Conservation (phyloP, 2,329 filamentous ascomycete species). For the Sphaceloma murrayae region DNA sequence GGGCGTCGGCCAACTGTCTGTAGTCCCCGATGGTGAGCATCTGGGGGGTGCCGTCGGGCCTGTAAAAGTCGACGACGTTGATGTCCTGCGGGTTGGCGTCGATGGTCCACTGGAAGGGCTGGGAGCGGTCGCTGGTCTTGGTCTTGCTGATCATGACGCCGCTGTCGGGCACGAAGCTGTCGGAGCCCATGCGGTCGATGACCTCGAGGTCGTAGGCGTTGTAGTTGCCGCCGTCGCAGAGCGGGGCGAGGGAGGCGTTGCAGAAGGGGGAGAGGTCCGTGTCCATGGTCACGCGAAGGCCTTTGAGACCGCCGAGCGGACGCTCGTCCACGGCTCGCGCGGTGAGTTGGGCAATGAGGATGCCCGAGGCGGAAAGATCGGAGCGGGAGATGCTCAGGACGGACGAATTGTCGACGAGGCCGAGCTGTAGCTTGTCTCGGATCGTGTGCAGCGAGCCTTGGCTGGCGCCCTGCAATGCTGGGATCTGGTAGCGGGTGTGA, state of each 20-base stretch:
- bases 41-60: slow-evolving; percentile 39
- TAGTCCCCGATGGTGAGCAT: slow-evolving; percentile 46
- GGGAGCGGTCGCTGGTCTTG: slow-evolving; percentile 26
- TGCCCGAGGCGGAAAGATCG: slow-evolving; percentile 34
- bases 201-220: slow-evolving; percentile 46
- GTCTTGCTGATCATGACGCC: slow-evolving; percentile 48
- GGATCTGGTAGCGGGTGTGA: slow-evolving; percentile 46
- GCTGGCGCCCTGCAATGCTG: slow-evolving; percentile 39
- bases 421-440: slow-evolving; percentile 46
- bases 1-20: slow-evolving; percentile 44
- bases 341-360: slow-evolving; percentile 39
- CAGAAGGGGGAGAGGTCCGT: slow-evolving; percentile 39
- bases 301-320: slow-evolving; percentile 34
- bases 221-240: slow-evolving; percentile 45
- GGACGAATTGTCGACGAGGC: slow-evolving; percentile 36
- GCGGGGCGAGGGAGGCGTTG: slow-evolving; percentile 33
- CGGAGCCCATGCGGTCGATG: slow-evolving; percentile 45
- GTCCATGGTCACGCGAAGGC: slow-evolving; percentile 40
- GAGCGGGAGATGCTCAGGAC: slow-evolving; percentile 39
- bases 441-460: slow-evolving; percentile 46
- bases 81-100: slow-evolving; percentile 48
- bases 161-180: slow-evolving; percentile 43
- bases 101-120: slow-evolving; percentile 47
- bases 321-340: slow-evolving; percentile 35
- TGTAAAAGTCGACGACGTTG: slow-evolving; percentile 41